These are phyloP conservation scores for Globomyces pollinis-pini DNA, from an alignment of 192 early-diverging fungal genomes.

Conservation along the genomic window DNA sequence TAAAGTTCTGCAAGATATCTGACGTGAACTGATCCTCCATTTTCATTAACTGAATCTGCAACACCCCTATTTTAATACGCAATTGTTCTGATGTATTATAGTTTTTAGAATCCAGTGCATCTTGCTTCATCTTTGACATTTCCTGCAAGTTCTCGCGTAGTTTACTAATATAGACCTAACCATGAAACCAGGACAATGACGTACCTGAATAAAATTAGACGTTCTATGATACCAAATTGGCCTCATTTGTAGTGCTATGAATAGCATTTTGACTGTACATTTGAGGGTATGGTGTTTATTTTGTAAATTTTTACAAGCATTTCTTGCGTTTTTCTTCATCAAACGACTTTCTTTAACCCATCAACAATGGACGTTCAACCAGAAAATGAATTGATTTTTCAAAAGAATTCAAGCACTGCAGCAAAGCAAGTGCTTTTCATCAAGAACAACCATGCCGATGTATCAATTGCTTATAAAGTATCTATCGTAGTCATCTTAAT, in stretches of 20 bases:
- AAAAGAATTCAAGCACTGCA: neutral
- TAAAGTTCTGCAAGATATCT: constrained; percentile 36
- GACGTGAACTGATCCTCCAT: constrained; percentile 49
- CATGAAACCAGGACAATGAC: too few species aligned
- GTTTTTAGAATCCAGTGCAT: constrained; percentile 36
- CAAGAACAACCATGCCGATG: constrained; percentile 31
- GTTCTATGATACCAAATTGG: neutral
- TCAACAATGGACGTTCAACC: constrained; percentile 3
- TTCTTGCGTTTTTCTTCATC: too few species aligned
- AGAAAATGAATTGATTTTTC: neutral
- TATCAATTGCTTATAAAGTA: too few species aligned
- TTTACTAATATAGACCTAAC: constrained; percentile 36
- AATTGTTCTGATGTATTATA: constrained; percentile 36
- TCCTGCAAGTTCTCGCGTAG: constrained; percentile 27
- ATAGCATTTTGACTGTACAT: neutral
- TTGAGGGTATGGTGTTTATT: too few species aligned
- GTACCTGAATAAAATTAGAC: too few species aligned
- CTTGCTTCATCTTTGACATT: constrained; percentile 30
- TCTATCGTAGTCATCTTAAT: too few species aligned
- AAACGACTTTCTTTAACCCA: too few species aligned
- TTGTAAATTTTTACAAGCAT: too few species aligned
- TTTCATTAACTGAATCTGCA: constrained; percentile 34
- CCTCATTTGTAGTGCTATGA: neutral
- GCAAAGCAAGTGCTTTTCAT: constrained; percentile 26
- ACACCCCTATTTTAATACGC: constrained; percentile 26